A percentile compares a stretch with the other conserved stretches of the same genome.
These are phyloP conservation scores for Epichloe coenophiala DNA, from an alignment of 2,329 filamentous ascomycete genomes.

Conservation along the genomic window DNA sequence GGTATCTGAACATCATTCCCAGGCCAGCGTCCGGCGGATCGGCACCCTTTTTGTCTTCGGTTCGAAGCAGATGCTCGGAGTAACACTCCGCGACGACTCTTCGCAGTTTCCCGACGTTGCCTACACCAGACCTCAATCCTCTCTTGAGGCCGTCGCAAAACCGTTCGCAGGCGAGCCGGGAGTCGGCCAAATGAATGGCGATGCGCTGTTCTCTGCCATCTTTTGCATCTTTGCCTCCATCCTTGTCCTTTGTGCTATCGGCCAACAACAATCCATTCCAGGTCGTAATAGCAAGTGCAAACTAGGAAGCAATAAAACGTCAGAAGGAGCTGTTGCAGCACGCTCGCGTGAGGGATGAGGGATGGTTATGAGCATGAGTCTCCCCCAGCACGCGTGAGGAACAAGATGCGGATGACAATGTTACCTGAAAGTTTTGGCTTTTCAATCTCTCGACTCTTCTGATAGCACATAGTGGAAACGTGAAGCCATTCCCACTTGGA, in stretches of 20 bases:
- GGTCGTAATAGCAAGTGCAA: constrained; percentile 85
- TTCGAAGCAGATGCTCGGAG: constrained; percentile 66
- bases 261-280: constrained; percentile 68
- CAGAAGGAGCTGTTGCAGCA: neutral
- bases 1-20: constrained; percentile 85
- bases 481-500: constrained; percentile 91
- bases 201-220: constrained; percentile 61
- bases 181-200: constrained; percentile 81
- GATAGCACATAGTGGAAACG: constrained; percentile 81
- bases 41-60: constrained; percentile 48
- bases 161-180: constrained; percentile 75
- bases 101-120: constrained; percentile 74
- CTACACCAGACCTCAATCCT: constrained; percentile 73
- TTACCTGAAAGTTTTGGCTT: constrained; percentile 70
- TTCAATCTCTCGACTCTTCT: constrained; percentile 84
- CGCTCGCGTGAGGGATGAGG: neutral
- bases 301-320: constrained; percentile 30
- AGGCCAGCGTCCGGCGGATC: constrained; percentile 73
- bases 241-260: constrained; percentile 39
- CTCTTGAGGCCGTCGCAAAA: constrained; percentile 95
- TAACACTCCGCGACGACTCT: constrained; percentile 75
- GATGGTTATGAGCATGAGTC: no score
- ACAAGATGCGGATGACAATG: neutral
- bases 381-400: neutral
- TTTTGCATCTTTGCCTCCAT: constrained; percentile 27